phyloP scores from a whole-genome alignment of 2,329 filamentous ascomycete species.

The Hirsutella minnesotensis region DNA sequence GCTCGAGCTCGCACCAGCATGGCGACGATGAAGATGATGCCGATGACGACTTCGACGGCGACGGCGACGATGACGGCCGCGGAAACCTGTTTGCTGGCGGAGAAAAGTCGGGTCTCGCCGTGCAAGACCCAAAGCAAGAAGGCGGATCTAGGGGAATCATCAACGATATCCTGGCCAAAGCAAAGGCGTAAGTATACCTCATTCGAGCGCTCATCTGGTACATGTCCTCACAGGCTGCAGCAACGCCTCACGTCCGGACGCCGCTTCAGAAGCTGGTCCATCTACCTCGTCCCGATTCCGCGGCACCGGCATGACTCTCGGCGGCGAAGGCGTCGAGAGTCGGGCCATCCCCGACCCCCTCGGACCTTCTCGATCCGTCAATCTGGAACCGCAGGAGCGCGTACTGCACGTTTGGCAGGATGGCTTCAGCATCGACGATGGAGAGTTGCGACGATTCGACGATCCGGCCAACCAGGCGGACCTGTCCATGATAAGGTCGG shows the following conservation, averaged over 20 bases:
- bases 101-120: slow-evolving; percentile 66
- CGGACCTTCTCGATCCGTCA: slow-evolving; percentile 15
- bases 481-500: slow-evolving; percentile 63
- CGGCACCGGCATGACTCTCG: slow-evolving; percentile 63
- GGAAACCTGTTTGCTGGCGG: slow-evolving; percentile 72
- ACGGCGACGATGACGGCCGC: slow-evolving; percentile 45
- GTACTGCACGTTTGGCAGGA: slow-evolving; percentile 72
- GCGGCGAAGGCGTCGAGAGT: slow-evolving; percentile 64
- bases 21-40: slow-evolving; percentile 49
- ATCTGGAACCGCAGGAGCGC: slow-evolving; percentile 45
- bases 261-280: slow-evolving; percentile 35
- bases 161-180: slow-evolving; percentile 52
- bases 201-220: slow-evolving; percentile 1
- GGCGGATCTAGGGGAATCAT: slow-evolving; percentile 43
- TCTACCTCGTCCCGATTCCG: slow-evolving; percentile 46
- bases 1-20: slow-evolving; percentile 33
- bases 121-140: slow-evolving; percentile 47
- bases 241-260: slow-evolving; percentile 46
- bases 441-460: slow-evolving; percentile 64
- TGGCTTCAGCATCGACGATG: slow-evolving; percentile 78
- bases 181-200: slow-evolving; percentile 37
- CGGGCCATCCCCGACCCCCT: slow-evolving; percentile 53
- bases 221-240: slow-evolving; percentile 23
- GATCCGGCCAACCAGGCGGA: slow-evolving; percentile 64
- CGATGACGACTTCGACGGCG: slow-evolving; percentile 41